Conservation (phyloP, 2,329 filamentous ascomycete genomes). For the Monilinia polystroma region DNA sequence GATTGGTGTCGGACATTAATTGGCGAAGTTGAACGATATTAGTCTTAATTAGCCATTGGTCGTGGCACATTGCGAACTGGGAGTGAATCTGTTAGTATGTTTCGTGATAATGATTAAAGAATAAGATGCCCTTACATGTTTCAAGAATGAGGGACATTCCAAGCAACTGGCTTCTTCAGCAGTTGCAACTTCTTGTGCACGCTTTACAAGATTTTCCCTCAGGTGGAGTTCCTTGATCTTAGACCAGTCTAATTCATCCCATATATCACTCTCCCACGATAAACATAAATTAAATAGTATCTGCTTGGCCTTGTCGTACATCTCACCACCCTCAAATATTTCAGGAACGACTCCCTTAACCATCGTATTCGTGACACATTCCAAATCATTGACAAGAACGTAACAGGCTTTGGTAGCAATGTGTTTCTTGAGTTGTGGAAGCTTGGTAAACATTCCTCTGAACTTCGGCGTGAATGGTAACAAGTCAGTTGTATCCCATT, state of each 20-base stretch:
- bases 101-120: neutral
- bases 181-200: conserved; percentile 60
- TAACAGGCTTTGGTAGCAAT: conserved; percentile 67
- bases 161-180: conserved; percentile 66
- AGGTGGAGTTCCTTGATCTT: conserved; percentile 80
- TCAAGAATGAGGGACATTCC: conserved; percentile 74
- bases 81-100: neutral
- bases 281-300: conserved; percentile 67
- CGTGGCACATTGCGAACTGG: conserved; percentile 91
- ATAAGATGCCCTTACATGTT: conserved; percentile 65
- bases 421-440: conserved; percentile 66
- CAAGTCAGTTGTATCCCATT: conserved; percentile 77
- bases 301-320: conserved; percentile 57
- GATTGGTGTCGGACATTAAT: conserved; percentile 91
- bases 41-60: conserved; percentile 94
- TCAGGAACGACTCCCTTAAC: conserved; percentile 59
- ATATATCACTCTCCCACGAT: conserved; percentile 71
- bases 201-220: conserved; percentile 74
- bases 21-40: conserved; percentile 85
- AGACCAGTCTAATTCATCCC: conserved; percentile 81
- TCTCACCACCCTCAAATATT: conserved; percentile 55
- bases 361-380: conserved; percentile 75
- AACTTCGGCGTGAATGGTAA: conserved; percentile 78
- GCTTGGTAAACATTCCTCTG: conserved; percentile 62
- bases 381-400: conserved; percentile 74